Percentiles rank a stretch among this genome's conserved stretches.
Evolutionary conservation across 768 basidiomycete genomes (phyloP).

Genomic region (Sarcodon sp.): DNA sequence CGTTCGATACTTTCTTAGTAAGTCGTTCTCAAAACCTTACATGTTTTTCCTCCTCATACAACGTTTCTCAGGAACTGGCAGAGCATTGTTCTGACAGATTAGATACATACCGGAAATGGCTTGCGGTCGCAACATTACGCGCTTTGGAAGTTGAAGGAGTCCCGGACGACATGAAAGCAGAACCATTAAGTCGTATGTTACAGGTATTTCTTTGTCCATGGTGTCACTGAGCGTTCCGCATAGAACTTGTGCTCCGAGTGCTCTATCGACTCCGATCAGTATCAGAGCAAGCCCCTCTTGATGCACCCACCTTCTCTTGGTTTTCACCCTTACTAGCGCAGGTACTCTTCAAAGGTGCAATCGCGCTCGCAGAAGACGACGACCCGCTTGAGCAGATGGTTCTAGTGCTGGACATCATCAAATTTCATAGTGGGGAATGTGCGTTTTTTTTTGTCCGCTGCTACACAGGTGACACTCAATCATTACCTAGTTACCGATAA

Average conservation of each 20-base stretch:
- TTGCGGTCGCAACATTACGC: slow-evolving; percentile 78
- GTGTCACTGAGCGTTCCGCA: background rate
- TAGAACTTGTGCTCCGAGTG: slow-evolving; percentile 73
- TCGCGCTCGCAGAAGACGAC: slow-evolving; percentile 53
- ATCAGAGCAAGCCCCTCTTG: slow-evolving; percentile 72
- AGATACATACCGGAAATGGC: slow-evolving; percentile 51
- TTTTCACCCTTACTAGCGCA: slow-evolving; percentile 60
- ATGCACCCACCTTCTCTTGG: slow-evolving; percentile 79
- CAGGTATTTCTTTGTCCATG: background rate
- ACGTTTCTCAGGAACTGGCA: slow-evolving; percentile 42
- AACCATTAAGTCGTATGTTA: slow-evolving; percentile 48
- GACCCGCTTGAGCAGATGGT: slow-evolving; percentile 74
- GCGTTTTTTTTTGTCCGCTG: slow-evolving; percentile 14
- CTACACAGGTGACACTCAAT: background rate
- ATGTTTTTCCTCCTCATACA: background rate
- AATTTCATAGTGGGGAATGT: slow-evolving; percentile 69
- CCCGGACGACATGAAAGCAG: slow-evolving; percentile 60
- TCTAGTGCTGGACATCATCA: slow-evolving; percentile 54
- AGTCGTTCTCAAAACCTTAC: slow-evolving; percentile 11
- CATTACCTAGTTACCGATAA: slow-evolving; percentile 43
- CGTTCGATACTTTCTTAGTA: slow-evolving; percentile 75
- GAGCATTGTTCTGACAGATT: slow-evolving; percentile 65
- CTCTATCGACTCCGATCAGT: slow-evolving; percentile 74
- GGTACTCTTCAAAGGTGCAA: slow-evolving; percentile 58
- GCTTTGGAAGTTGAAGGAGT: slow-evolving; percentile 52